Conservation (phyloP, 257 asterid genomes). For the Solanum etuberosum region DNA sequence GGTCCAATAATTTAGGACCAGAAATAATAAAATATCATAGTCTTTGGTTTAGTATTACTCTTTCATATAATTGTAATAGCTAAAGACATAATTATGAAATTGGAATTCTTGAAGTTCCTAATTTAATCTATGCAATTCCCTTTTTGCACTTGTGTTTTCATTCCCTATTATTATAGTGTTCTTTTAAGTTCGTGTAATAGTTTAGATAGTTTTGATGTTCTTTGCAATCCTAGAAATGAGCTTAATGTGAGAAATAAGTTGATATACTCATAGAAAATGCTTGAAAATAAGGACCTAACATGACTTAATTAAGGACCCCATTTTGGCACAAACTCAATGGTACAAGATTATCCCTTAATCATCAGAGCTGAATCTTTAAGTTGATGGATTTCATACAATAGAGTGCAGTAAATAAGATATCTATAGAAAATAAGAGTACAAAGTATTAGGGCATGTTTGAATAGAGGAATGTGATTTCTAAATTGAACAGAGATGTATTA, state of each 20-base stretch:
- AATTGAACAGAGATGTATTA: neutral
- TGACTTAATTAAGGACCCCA: no score
- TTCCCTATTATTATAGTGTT: no score
- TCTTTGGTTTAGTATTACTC: neutral
- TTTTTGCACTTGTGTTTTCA: no score
- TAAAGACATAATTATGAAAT: neutral
- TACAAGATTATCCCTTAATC: no score
- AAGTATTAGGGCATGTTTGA: no score
- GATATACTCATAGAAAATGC: neutral
- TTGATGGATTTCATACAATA: no score
- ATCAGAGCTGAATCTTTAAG: no score
- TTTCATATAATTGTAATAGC: neutral
- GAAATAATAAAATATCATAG: neutral
- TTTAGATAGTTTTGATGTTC: neutral
- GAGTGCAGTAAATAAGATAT: no score
- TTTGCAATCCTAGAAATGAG: neutral
- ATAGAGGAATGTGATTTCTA: no score
- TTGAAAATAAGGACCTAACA: no score
- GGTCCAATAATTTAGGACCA: neutral
- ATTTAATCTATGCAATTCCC: neutral
- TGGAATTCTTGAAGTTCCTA: neutral
- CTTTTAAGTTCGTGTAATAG: neutral
- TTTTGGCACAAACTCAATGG: no score
- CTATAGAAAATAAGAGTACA: no score
- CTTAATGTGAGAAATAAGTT: neutral